Evolutionary conservation across 2,329 filamentous ascomycete genomes (phyloP), one percentile per base, ranked within the genome.

Genomic region (Fusarium hostae): DNA sequence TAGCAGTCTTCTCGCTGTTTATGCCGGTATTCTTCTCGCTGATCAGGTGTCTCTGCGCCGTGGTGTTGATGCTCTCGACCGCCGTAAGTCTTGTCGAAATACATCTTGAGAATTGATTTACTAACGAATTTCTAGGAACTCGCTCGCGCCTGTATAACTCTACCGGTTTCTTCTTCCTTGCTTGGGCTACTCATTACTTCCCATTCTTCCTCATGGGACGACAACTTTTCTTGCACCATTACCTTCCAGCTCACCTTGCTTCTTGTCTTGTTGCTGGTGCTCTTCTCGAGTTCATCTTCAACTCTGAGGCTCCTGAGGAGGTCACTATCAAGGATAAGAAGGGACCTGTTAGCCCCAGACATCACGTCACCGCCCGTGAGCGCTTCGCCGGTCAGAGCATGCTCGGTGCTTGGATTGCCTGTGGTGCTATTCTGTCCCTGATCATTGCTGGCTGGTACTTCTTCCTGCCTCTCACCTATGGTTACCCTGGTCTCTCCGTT

Each of bases 201-300:
- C 95, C 95, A 57, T 99, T 99, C 86, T 99, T 91, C 85, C 90
- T 98, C 71, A 99, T 99, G 95, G 95, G 95, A 63, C 94, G 95
- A 76, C 95, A 99, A 82, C 91, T 98, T 72, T 99, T 99, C 90
- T 83, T 99, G 75, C 96, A 99, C 82, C 96, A 99, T 83, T 99
- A 99, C 80, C 89, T 99, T 6, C 96, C 96, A 1, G 94, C 96
- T 2, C 96, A 99, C 79, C 87, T 99, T 15, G 95, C 96, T 2
- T 97, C 94, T 10, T 90, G 90, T 32, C 88, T 99, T 40, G 95
- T 99, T 26, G 93, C 96, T 0, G 96, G 96, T 52, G 94, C 95
- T 26, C 86, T 99, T 24, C 85, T 99, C 24, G 96, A 99, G 81
- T 99, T 99, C 81, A 90, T 99, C 79, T 98, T 98, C 86, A 97